Conservation (phyloP, 1,284 basidiomycete genomes). For the Fomes fomentarius region DNA sequence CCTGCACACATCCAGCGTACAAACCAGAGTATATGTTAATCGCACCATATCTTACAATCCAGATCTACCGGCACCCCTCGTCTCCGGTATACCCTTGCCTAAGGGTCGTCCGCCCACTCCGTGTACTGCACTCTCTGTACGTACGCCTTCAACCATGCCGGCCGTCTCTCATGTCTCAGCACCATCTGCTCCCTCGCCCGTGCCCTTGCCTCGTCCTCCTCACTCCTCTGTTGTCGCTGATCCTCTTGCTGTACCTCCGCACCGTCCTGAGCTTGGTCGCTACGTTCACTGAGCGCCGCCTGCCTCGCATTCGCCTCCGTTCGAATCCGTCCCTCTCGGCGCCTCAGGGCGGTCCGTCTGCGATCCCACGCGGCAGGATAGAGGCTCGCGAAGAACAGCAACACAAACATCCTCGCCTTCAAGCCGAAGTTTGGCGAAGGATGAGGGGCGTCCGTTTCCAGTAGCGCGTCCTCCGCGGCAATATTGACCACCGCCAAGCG, state of each 20-base stretch:
- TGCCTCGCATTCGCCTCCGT: constrained; percentile 64
- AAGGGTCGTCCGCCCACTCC: constrained; percentile 71
- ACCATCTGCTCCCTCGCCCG: constrained; percentile 46
- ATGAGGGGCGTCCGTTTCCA: constrained; percentile 39
- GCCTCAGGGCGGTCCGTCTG: constrained; percentile 58
- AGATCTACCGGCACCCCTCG: not conserved
- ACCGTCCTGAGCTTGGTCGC: constrained; percentile 22
- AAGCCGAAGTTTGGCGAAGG: constrained; percentile 49
- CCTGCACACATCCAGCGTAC: constrained; percentile 9
- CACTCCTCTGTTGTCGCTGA: constrained; percentile 13
- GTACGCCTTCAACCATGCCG: constrained; percentile 67
- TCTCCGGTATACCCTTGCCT: constrained; percentile 8
- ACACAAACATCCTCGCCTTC: constrained; percentile 57
- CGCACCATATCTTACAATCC: not conserved
- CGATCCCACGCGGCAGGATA: constrained; percentile 80
- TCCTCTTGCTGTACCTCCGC: not conserved
- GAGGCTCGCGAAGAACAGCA: constrained; percentile 62
- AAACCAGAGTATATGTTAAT: not conserved
- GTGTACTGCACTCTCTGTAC: constrained; percentile 63
- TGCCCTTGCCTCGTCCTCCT: constrained; percentile 37
- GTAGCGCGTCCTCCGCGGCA: constrained; percentile 52
- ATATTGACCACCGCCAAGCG: constrained; percentile 61
- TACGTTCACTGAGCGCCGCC: constrained; percentile 22
- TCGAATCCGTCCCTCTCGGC: constrained; percentile 67
- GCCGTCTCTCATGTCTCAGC: constrained; percentile 52